Conservation (phyloP, 768 basidiomycete genomes). For the Phaeotremella fagi region DNA sequence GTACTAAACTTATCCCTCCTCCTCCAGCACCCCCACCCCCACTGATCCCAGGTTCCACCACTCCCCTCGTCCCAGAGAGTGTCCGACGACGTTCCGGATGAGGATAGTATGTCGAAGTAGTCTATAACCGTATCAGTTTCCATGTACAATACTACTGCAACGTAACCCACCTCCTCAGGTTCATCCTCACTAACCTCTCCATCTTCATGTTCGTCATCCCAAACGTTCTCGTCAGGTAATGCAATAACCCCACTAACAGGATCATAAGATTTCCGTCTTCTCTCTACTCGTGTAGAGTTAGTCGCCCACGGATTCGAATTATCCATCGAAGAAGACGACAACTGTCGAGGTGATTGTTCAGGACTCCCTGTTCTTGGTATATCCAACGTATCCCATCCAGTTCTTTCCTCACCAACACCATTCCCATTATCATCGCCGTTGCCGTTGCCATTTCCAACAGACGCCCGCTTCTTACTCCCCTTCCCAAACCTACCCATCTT, state of each 20-base stretch:
- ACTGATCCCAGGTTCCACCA: not conserved
- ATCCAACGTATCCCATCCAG: too few relatives aligned
- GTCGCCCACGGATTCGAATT: conserved; percentile 47
- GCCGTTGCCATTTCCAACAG: not conserved
- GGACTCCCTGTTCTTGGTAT: too few relatives aligned
- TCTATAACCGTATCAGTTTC: not conserved
- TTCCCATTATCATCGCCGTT: conserved; percentile 3
- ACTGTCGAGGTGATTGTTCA: too few relatives aligned
- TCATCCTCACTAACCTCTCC: conserved; percentile 55
- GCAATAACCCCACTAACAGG: conserved; percentile 82
- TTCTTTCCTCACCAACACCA: conserved; percentile 51
- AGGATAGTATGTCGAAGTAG: conserved; percentile 51
- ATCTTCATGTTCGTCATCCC: conserved; percentile 33
- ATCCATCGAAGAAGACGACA: conserved; percentile 25
- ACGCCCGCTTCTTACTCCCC: conserved; percentile 13
- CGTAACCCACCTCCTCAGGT: conserved; percentile 52
- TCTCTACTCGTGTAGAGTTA: conserved; percentile 29
- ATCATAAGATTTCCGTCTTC: conserved; percentile 73
- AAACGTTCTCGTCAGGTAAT: conserved; percentile 58
- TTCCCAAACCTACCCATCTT: conserved; percentile 25
- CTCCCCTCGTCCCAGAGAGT: conserved; percentile 16
- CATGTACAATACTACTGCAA: too few relatives aligned
- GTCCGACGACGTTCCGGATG: conserved; percentile 61
- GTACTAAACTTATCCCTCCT: not conserved
- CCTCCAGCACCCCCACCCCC: not conserved